Base-by-base conservation (phyloP, 2,329 filamentous ascomycete genomes). In the Pseudopithomyces maydicus region DNA sequence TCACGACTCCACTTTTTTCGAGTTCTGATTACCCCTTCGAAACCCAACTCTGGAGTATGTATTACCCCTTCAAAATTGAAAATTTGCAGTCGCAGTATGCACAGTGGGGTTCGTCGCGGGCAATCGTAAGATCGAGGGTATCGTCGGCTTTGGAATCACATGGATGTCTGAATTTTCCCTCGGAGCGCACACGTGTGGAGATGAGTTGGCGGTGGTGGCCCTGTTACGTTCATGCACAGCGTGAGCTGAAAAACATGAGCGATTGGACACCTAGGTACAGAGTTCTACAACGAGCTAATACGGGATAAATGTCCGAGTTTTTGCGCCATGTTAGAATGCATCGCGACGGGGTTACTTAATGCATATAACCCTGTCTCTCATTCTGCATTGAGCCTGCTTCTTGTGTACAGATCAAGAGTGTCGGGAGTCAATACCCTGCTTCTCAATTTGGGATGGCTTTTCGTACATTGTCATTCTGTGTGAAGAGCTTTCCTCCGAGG, bases 21-120 rank as follows among this genome's bases (percentile, higher is more conserved):
- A 52, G 56, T 65, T 60, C 26, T 43, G 46, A 56, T 71, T 71
- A 70, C 68, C 67, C 68, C 66, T 67, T 67, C 70, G 52, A 70
- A 73, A 73, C 65, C 58, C 43, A 23, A 39, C 36, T 51, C 20
- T 42, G 38, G 19, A 41, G 38, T 35, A 51, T 65, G 56, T 36
- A 72, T 75, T 75, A 75, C 72, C 70, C 72, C 71, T 70, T 67
- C 68, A 55, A 73, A 74, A 74, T 52, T 74, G 65, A 73, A 73
- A 72, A 72, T 66, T 67, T 70, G 47, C 47, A 38, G 41, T 39
- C 38, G 45, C 42, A 14, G 19, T 19, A 44, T 33, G 29, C 11
- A 41, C 39, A 36, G 50, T 52, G 55, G 44, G 39, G 33, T 17
- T 29, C 20, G 26, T 44, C 22, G 52, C 48, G 59, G 46, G 41